phyloP scores from a whole-genome alignment of 345 rosid genomes.

The Salix suchowensis region DNA sequence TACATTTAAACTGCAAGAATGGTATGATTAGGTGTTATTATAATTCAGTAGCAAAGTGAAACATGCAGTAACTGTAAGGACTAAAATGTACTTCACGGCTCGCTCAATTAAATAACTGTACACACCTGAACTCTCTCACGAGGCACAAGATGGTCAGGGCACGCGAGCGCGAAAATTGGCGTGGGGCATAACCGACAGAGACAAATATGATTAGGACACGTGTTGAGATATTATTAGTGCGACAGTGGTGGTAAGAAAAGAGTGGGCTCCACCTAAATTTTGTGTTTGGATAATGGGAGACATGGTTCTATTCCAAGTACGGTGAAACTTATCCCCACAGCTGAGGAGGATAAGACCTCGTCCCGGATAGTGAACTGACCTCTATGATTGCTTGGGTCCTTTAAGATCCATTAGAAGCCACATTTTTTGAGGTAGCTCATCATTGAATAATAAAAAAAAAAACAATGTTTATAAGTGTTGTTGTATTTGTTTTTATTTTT shows the following conservation, averaged over 20 bases:
- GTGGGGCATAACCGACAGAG: neutral
- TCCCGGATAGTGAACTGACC: constrained; percentile 8
- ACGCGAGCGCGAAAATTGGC: constrained; percentile 21
- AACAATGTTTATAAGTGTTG: too few relatives aligned
- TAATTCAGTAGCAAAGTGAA: too few relatives aligned
- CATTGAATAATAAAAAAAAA: too few relatives aligned
- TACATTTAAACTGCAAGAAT: rapidly evolving
- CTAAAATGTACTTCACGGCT: too few relatives aligned
- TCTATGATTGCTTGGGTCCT: neutral
- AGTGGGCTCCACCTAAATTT: constrained; percentile 13
- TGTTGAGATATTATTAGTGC: neutral
- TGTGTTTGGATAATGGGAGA: constrained; percentile 26
- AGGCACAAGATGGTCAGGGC: neutral
- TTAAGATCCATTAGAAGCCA: too few relatives aligned
- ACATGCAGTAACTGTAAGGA: too few relatives aligned
- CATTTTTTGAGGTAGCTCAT: too few relatives aligned
- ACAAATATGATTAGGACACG: neutral
- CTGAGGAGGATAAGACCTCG: constrained; percentile 13
- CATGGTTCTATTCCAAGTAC: constrained; percentile 12
- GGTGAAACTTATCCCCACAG: neutral
- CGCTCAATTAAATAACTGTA: neutral
- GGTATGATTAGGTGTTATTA: too few relatives aligned
- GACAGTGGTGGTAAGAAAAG: neutral
- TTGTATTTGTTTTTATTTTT: too few relatives aligned
- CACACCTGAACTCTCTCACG: neutral